Evolutionary conservation across 2,329 filamentous ascomycete species (phyloP), one percentile per base, ranked within the genome.

Genomic region (Penicillium sp.): DNA sequence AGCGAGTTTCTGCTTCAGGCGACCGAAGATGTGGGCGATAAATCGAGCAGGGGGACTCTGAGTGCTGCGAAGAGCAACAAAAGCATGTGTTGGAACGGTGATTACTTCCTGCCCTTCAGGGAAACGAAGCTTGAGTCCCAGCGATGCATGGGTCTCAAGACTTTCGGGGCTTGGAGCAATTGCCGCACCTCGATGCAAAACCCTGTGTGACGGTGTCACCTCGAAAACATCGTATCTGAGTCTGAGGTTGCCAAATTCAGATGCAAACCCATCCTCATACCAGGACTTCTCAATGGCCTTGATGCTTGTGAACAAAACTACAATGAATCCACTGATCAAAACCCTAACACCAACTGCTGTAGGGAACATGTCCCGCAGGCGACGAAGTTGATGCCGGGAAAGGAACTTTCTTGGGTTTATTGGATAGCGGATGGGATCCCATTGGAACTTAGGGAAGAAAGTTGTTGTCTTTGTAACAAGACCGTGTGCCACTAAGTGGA

Each of bases 71-170:
- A 53, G 13, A 39, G 51, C 45, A 7, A 57, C 52, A 37, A 55
- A 57, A 0, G 48, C 52, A 39, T 57, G 52, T 9, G 52, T 57
- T 4, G 50, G 43, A 12, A 57, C 47, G 3, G 46, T 47, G 24
- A 57, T 48, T 4, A 50, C 55, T 13, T 51, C 6, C 4, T 43
- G 48, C 6, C 47, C 45, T 34, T 57, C 49, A n/a, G 44, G 12
- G 28, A 57, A 51, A 26, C 47, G 45, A 26, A 57, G 12, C 35
- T 57, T 57, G 24, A 55, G 39, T 12, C 50, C 54, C 35, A 57
- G 43, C 4, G 50, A 49, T n/a, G 50, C 43, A 32, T 29, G 27
- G 3, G 44, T 33, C 12, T 50, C 43, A 18, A 7, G 34, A 13
- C 43, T 3, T 11, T 51, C 47, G 1, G 46, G 44, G 6, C 40